Base-by-base conservation (phyloP, 441 rosid genomes). In the Mallotus japonicus region DNA sequence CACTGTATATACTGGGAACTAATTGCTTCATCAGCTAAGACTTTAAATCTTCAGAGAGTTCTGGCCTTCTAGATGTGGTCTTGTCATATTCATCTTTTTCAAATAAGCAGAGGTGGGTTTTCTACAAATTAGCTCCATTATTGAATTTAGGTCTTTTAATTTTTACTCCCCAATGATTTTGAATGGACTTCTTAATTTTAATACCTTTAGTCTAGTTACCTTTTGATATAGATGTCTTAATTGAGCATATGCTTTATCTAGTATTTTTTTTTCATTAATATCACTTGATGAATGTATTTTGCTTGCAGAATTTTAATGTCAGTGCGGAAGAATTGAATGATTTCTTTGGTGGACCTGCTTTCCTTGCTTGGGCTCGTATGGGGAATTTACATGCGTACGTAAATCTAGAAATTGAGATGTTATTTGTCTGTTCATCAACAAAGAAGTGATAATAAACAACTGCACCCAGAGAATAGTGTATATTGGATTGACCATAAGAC, bases 321-420 rank as follows among this genome's bases (percentile, higher is more conserved):
- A 93, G 82, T 75, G 79, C 54, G 72, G 88, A 82, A 77, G 98
- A 86, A 65, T 83, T 95, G 81, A 84, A 89, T 83, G 91, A 85
- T 81, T 93, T 93, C 80, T 95, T 93, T 79, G 97, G 97, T 68
- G 98, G 99, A 82, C 99, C 97, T 75, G 97, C 98, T 20, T 95
- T 93, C 83, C 98, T 95, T 69, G 99, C 98, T 73, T 95, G 98
- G 99, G 99, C 98, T 81, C 97, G 98, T 70, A 95, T 95, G 99
- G 99, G 99, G 73, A 95, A 95, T 81, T 87, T 95, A 76, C 99
- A 95, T 66, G 92, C 91, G 99, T 95, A 80, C 24, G 86, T 77
- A 28, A 57, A 55, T 49, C 28, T 8, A n/a, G 22, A 13, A 40
- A 60, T 49, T 49, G 40, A n/a, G 34, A 15, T 11, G 2, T 62